Conservation (phyloP, 768 basidiomycete species). For the Filobasidium wieringae region DNA sequence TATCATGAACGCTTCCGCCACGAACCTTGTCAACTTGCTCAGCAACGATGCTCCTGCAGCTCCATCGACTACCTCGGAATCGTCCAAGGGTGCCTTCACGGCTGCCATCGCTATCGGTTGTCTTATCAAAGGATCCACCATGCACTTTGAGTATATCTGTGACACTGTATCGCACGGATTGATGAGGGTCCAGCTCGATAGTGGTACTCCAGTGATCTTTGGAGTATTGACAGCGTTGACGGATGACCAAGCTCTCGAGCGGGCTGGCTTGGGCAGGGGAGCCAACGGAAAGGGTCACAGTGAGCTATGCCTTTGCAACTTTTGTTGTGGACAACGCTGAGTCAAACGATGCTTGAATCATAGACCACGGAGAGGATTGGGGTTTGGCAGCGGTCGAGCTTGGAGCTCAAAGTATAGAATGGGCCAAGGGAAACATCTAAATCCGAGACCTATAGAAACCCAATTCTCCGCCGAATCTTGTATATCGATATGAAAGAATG, state of each 20-base stretch:
- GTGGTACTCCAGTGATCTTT: conserved; percentile 87
- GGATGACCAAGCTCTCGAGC: conserved; percentile 86
- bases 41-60: conserved; percentile 45
- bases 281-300: conserved; percentile 67
- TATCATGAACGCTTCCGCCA: conserved; percentile 51
- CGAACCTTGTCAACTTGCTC: conserved; percentile 43
- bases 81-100: conserved; percentile 55
- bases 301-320: conserved; percentile 19
- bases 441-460: too few relatives aligned
- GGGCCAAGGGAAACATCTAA: conserved; percentile 28
- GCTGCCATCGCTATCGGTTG: conserved; percentile 96
- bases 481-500: too few relatives aligned
- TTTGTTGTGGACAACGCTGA: conserved; percentile 1
- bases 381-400: conserved; percentile 83
- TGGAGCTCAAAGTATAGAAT: conserved; percentile 26
- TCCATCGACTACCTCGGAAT: conserved; percentile 29
- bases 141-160: conserved; percentile 99
- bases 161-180: conserved; percentile 85
- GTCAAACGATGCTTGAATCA: neutral
- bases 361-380: conserved; percentile 86
- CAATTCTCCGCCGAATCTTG: too few relatives aligned
- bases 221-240: conserved; percentile 85
- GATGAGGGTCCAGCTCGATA: conserved; percentile 89
- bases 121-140: conserved; percentile 92
- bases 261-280: conserved; percentile 73